A percentile compares a stretch with the other conserved stretches of the same genome.
Conservation (phyloP, 2,329 filamentous ascomycete species). For the Ophiocordyceps sinensis region DNA sequence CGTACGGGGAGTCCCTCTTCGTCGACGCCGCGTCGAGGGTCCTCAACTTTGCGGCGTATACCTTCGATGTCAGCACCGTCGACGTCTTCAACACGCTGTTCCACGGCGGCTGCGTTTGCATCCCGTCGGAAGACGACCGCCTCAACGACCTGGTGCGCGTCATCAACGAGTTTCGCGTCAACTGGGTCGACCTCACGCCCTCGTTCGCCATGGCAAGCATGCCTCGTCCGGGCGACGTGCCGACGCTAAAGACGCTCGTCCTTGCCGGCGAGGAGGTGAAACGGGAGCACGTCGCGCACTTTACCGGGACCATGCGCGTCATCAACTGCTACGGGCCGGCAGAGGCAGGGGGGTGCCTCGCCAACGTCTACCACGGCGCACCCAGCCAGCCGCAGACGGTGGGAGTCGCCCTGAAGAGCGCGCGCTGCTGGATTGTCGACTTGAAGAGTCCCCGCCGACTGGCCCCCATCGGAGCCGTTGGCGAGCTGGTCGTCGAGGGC, state of each 20-base stretch:
- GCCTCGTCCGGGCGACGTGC: neutral
- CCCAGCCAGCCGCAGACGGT: neutral
- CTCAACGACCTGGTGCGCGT: conserved; percentile 5
- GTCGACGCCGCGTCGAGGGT: conserved; percentile 3
- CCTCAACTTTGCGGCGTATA: conserved; percentile 8
- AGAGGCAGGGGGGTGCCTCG: neutral
- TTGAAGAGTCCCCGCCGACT: conserved; percentile 9
- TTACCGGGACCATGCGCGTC: neutral
- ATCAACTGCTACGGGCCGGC: conserved; percentile 1
- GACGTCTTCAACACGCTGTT: conserved; percentile 7
- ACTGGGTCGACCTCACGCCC: conserved; percentile 3
- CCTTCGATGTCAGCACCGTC: conserved; percentile 7
- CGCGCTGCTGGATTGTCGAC: conserved; percentile 15
- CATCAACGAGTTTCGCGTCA: conserved; percentile 3
- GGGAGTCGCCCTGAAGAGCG: neutral
- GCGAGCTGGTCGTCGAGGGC: conserved; percentile 21
- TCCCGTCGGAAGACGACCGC: conserved; percentile 7
- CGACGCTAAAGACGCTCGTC: conserved; percentile 1
- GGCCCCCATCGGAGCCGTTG: conserved; percentile 13
- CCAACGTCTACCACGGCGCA: neutral
- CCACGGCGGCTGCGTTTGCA: conserved; percentile 7
- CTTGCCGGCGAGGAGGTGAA: conserved; percentile 3
- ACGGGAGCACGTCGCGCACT: neutral
- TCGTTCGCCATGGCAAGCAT: conserved; percentile 6
- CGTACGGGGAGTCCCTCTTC: conserved; percentile 1